Base-by-base conservation (phyloP, 1,139 yeast genomes). In the Chernovozyma aurita region DNA sequence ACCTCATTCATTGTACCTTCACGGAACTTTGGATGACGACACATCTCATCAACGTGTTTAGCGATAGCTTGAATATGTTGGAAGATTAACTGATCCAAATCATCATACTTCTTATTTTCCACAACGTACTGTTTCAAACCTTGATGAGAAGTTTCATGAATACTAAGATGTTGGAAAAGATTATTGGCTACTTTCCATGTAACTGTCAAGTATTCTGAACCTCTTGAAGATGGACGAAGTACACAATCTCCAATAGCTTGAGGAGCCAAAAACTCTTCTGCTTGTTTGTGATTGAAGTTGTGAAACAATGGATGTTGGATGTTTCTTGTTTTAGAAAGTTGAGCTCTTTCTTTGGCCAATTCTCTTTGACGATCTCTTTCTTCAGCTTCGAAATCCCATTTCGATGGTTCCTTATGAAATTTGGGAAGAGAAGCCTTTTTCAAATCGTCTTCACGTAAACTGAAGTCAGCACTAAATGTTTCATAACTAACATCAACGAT, bases 101-200 rank as follows among this genome's bases (percentile, higher is more conserved):
- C 99, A 28, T 83, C 75, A 57, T 85, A 92, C 33, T 68, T 65
- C 48, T 76, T 76, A 28, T 73, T 73, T 35, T 87, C 97, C 30
- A 88, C 88, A 41, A 70, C 63, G 42, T 85, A 71, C 30, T 73
- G 74, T 46, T 77, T 77, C 35, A 85, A 84, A 17, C 82, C 60
- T 0, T 80, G 72, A 45, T 74, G 78, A 33, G 51, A 43, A 9
- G 47, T 79, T 59, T 92, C 98, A 45, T 81, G 73, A 33, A 92
- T 85, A 49, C 88, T 90, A 44, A 94, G 69, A 57, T 92, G 97
- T 57, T 94, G 98, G 63, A 84, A 94, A 45, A 92, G 66, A 54
- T 82, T 85, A 52, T 85, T 92, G 42, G 87, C 92, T 28, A 94
- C 90, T 57, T 92, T 92, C 97, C 98, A 92, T 0, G 99, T 92